These are phyloP conservation scores for Aspergillus saccharolyticus DNA, from an alignment of 495 filamentous ascomycete species.

Conservation along the genomic window DNA sequence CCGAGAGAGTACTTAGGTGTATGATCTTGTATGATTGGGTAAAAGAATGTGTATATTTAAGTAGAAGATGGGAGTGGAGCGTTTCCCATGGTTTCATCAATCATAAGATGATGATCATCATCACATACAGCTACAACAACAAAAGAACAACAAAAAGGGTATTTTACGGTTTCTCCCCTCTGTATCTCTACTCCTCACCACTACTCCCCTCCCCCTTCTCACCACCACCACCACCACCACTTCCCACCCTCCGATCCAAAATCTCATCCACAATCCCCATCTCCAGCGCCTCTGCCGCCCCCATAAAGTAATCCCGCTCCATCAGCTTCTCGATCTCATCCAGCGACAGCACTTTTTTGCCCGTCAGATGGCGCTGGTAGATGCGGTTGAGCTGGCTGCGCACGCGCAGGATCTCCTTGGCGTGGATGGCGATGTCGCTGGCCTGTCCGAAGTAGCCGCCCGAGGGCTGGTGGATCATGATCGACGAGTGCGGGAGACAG, in stretches of 20 bases:
- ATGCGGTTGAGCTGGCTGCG: slow-evolving; percentile 84
- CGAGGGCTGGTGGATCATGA: slow-evolving; percentile 95
- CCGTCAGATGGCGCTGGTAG: slow-evolving; percentile 77
- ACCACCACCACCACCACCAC: not conserved
- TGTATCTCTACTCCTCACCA: not conserved
- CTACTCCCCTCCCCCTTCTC: slow-evolving; percentile 1
- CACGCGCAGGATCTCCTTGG: slow-evolving; percentile 89
- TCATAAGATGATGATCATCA: no score
- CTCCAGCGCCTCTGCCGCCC: slow-evolving; percentile 79
- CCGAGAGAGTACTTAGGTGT: no score
- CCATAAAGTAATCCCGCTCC: slow-evolving; percentile 94
- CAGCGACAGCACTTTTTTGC: slow-evolving; percentile 58
- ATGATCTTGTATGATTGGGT: no score
- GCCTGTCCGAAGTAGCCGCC: slow-evolving; percentile 91
- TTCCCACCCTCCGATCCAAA: slow-evolving; percentile 49
- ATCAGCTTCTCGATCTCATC: slow-evolving; percentile 88
- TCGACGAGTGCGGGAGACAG: slow-evolving; percentile 81
- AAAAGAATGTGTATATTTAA: no score
- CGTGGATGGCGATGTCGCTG: slow-evolving; percentile 90
- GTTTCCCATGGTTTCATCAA: no score
- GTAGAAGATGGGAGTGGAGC: no score
- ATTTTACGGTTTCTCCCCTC: no score
- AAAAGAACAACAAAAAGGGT: not conserved
- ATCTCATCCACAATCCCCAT: slow-evolving; percentile 92
- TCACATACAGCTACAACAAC: not conserved